phyloP scores from a whole-genome alignment of 345 rosid genomes.

The Aurinia saxatilis region DNA sequence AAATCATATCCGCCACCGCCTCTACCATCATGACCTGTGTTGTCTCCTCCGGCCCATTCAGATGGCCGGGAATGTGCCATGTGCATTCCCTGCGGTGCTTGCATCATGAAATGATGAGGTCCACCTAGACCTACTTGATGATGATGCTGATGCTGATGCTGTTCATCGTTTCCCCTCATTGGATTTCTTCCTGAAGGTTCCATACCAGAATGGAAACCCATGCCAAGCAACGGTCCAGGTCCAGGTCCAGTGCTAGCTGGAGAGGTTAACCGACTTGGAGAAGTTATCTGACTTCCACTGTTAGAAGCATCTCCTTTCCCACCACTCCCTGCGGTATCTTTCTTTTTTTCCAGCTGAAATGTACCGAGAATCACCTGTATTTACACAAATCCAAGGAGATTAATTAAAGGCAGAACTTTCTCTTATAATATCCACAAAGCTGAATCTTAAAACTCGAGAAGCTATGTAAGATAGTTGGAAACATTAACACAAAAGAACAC shows the following conservation, averaged over 20 bases:
- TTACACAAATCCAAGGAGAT: background rate
- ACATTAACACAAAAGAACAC: background rate
- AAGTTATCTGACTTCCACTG: constrained; percentile 41
- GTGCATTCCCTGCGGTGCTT: constrained; percentile 42
- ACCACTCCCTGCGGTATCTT: constrained; percentile 29
- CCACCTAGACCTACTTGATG: constrained; percentile 19
- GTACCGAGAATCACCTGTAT: constrained; percentile 72
- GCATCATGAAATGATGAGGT: constrained; percentile 46
- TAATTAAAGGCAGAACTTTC: background rate
- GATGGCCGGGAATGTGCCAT: constrained; percentile 32
- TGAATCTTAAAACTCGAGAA: background rate
- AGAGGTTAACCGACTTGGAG: constrained; percentile 46
- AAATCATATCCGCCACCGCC: constrained; percentile 37
- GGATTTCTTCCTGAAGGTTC: constrained; percentile 52
- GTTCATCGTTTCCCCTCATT: constrained; percentile 42
- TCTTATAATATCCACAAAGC: background rate
- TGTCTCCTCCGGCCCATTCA: constrained; percentile 49
- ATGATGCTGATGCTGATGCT: constrained; percentile 9
- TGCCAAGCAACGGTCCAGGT: constrained; percentile 33
- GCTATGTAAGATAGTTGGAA: background rate
- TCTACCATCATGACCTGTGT: constrained; percentile 24
- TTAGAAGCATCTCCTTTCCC: constrained; percentile 44
- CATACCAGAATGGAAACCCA: constrained; percentile 37
- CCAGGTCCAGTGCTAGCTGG: constrained; percentile 36
- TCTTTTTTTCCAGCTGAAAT: constrained; percentile 52